Conservation (phyloP, 306 rosid genomes). For the Cercis canadensis region DNA sequence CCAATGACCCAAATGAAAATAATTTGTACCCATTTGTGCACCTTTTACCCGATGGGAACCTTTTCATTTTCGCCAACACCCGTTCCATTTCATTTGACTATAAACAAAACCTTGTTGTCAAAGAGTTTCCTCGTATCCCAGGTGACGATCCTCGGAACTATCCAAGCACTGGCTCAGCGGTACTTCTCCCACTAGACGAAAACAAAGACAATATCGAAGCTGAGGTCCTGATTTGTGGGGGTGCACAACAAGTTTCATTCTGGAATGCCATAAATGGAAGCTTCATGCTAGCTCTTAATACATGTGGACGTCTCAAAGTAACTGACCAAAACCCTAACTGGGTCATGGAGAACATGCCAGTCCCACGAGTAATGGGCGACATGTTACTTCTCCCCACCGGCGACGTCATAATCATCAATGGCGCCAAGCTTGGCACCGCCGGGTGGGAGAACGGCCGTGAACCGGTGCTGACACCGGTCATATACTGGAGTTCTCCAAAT, state of each 20-base stretch:
- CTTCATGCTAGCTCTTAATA: slow-evolving; percentile 43
- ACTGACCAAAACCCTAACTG: slow-evolving; percentile 55
- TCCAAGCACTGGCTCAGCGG: slow-evolving; percentile 82
- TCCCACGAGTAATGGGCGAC: slow-evolving; percentile 74
- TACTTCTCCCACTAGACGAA: slow-evolving; percentile 78
- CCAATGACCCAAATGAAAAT: slow-evolving; percentile 61
- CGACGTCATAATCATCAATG: slow-evolving; percentile 64
- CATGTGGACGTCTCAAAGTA: slow-evolving; percentile 64
- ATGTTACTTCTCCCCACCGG: slow-evolving; percentile 76
- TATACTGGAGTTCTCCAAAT: slow-evolving; percentile 40
- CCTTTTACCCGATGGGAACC: slow-evolving; percentile 82
- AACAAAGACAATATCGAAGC: slow-evolving; percentile 36
- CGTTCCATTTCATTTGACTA: slow-evolving; percentile 64
- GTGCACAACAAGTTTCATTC: slow-evolving; percentile 58
- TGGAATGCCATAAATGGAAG: slow-evolving; percentile 28
- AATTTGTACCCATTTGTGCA: slow-evolving; percentile 83
- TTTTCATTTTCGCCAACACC: slow-evolving; percentile 78
- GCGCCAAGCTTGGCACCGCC: slow-evolving; percentile 63
- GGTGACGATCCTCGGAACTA: slow-evolving; percentile 73
- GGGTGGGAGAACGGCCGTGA: slow-evolving; percentile 67
- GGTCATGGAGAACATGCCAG: slow-evolving; percentile 76
- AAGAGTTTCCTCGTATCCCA: slow-evolving; percentile 66
- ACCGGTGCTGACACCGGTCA: slow-evolving; percentile 57
- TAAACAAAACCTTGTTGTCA: slow-evolving; percentile 50
- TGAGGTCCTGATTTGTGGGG: slow-evolving; percentile 74